Conservation (phyloP, 2,329 filamentous ascomycete genomes). For the Sphaerostilbella broomeana region DNA sequence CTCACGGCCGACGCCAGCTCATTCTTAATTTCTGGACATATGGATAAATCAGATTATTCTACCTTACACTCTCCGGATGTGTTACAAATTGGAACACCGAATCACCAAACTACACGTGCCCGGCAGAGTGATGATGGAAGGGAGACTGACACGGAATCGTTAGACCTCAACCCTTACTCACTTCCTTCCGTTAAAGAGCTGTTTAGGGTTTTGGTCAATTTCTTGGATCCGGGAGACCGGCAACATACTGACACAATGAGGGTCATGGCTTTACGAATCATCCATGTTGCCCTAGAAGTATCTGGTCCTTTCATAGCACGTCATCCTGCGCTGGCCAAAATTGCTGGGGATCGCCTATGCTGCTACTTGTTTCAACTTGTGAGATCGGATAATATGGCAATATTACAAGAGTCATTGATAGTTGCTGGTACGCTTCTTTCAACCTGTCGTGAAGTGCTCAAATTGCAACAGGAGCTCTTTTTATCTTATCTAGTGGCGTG, state of each 20-base stretch:
- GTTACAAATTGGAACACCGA: not conserved
- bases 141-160: constrained; percentile 39
- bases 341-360: constrained; percentile 90
- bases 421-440: constrained; percentile 87
- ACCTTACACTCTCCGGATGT: not conserved
- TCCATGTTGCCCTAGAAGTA: constrained; percentile 94
- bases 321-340: constrained; percentile 77
- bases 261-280: constrained; percentile 94
- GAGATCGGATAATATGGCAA: constrained; percentile 90
- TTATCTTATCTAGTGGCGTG: constrained; percentile 91
- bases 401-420: constrained; percentile 85
- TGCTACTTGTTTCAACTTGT: constrained; percentile 94
- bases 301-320: constrained; percentile 90
- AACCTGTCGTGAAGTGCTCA: constrained; percentile 83
- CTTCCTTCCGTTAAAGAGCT: constrained; percentile 90
- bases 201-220: constrained; percentile 86
- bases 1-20: too few relatives aligned
- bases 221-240: constrained; percentile 86
- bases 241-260: constrained; percentile 92
- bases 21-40: too few relatives aligned
- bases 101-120: constrained; percentile 11
- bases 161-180: constrained; percentile 79
- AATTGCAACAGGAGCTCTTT: constrained; percentile 94
- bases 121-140: constrained; percentile 29
- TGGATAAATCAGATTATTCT: constrained; percentile 30